phyloP scores from a whole-genome alignment of 2,329 filamentous ascomycete species.

The Berkeleyomyces rouxiae region DNA sequence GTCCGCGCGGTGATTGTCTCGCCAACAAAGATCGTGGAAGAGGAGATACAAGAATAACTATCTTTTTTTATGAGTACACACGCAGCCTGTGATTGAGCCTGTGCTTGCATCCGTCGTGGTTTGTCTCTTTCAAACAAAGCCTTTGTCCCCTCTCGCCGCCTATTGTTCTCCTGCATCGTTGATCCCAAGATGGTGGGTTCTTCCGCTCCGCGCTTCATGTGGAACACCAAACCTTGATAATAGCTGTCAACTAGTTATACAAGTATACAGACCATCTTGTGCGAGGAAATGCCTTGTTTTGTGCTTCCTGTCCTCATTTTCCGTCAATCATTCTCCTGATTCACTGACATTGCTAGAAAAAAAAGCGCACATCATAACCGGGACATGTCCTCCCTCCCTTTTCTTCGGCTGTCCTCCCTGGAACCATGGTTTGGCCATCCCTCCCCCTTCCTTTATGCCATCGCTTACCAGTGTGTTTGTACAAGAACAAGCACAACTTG shows the following conservation, averaged over 20 bases:
- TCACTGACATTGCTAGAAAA: background rate
- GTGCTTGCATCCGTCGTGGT: background rate
- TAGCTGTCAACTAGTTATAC: background rate
- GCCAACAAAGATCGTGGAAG: too few species aligned
- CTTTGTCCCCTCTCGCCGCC: background rate
- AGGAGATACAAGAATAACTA: too few species aligned
- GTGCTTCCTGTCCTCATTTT: background rate
- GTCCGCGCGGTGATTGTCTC: too few species aligned
- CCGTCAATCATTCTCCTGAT: background rate
- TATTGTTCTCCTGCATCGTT: background rate
- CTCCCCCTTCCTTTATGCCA: background rate
- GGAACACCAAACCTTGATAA: background rate
- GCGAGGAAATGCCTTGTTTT: background rate
- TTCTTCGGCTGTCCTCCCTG: background rate
- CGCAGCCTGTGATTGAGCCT: background rate
- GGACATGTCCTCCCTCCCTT: background rate
- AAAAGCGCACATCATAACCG: background rate
- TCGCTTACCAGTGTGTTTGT: background rate
- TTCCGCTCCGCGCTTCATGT: background rate
- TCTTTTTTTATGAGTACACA: too few species aligned
- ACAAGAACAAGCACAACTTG: background rate
- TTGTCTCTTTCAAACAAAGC: background rate
- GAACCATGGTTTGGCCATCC: background rate
- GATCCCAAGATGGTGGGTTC: background rate
- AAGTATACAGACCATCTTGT: background rate